Evolutionary conservation across 306 rosid genomes (phyloP), one percentile per base, ranked within the genome.

Genomic region (Sicyos baderoa): DNA sequence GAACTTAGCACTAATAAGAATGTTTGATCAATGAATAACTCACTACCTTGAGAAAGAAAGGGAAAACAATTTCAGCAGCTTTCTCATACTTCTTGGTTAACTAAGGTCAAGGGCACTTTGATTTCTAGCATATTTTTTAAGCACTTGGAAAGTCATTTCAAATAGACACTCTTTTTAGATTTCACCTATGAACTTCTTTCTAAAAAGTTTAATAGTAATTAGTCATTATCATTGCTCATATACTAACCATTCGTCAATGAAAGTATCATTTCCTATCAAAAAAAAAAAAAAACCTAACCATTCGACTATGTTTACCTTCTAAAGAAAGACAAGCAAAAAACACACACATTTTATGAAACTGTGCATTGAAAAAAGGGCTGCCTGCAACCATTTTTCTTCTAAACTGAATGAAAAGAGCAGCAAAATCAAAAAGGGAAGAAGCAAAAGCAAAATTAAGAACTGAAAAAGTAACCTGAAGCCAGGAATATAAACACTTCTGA

Each of bases 401-500:
- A 7, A 54, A 54, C 9, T 9, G 23, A 19, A 18, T 54, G 27
- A 18, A 54, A 54, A 18, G 59, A 54, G 59, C 61, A 55, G 16
- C 37, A 4, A 12, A 4, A 4, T 55, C 35, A 55, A 16, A 62
- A 54, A 21, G 12, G 27, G 15, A 6, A 21, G 4, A 54, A 35
- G 14, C 50, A 45, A 45, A 12, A 64, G 51, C 11, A 42, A 19
- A 18, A 18, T 42, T 17, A 9, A 27, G 17, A 59, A 71, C 48
- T 9, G 16, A 22, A 54, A 54, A 54, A 40, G 1, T 17, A 18
- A 90, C 97, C 87, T 88, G 80, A 85, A 91, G 67, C 97, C 86
- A 47, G 96, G 94, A 71, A 91, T 84, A 70, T 91, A 91, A 55
- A 88, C 76, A 68, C 79, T 84, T 71, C 78, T 62, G 40, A 70